Base-by-base conservation (phyloP, 495 filamentous ascomycete species). In the Neurospora sp. region DNA sequence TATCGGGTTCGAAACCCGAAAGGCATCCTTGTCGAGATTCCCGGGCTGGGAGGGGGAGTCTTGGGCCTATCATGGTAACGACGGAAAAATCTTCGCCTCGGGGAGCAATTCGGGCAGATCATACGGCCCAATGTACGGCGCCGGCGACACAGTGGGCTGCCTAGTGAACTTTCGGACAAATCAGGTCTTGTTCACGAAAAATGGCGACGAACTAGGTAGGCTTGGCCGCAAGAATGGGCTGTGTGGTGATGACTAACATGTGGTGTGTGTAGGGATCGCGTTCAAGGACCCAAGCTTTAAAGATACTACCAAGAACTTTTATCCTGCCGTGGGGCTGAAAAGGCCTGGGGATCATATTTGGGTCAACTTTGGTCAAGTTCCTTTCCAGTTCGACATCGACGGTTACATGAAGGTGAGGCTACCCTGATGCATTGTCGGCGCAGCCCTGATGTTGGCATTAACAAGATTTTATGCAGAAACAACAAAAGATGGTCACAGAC, bases 61-160 rank as follows among this genome's bases (percentile, higher is more conserved):
- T 2, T 99, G 93, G 93, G 96, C 93, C 42, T 99, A 97, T 78
- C 96, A 99, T 78, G 94, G 96, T 35, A 96, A 99, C 79, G 96
- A 99, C 81, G 96, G 96, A 39, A 90, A 94, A 75, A 89, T 89
- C 59, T 99, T 96, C 78, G 89, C 91, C 66, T 89, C 91, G 27
- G 87, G 90, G 69, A 90, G 88, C 23, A 88, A 89, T 59, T 23
- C 44, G 93, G 95, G 9, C 93, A 93, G 77, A 66, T 79, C 86
- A 8, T 97, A 94, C 79, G 93, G 92, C 0, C 89, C 89, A 31
- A 88, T 86, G 5, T 98, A 93, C 79, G 81, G 79, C 12, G 73
- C 79, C 78, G 86, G 88, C n/a, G 96, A 99, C 84, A 90, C 91
- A 6, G 90, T 98, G 46, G 96, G 96, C 3, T 98, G 96, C 79